Base-by-base conservation (phyloP, 176 grass and related monocot species). In the Guadua angustifolia region DNA sequence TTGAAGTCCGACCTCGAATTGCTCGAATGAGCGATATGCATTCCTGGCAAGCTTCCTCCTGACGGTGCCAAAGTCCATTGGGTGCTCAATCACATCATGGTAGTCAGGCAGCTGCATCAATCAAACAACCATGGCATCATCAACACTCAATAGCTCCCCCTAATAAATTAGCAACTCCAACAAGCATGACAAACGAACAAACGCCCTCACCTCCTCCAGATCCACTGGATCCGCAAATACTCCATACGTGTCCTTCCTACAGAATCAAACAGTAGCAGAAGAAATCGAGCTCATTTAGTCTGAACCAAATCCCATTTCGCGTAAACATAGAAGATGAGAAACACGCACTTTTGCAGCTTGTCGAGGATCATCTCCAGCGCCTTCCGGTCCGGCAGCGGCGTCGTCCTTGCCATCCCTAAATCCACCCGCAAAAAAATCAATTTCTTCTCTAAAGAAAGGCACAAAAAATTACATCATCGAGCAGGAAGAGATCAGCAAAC, bases 171-270 rank as follows among this genome's bases (percentile, higher is more conserved):
- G 46, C 58, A 64, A 78, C 45, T 85, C 53, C 25, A 79, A 40
- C 62, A 78, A 86, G 50, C 49, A 86, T 74, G 66, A 63, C 58
- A 39, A 71, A 24, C 10, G 4, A 79, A 67, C 21, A 78, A 75
- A 71, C 21, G 71, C n/a, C 5, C 88, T 89, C 61, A 88, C 97
- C 91, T 99, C 97, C 74, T 99, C 91, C 9, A 40, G 91, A 89
- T 99, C 91, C 72, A 99, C 97, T 36, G 97, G 91, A 60, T 95
- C 91, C 1, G 97, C 85, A 89, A 99, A 99, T 32, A 95, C 97
- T 25, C 89, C 89, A 26, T 99, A 99, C 0, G 91, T 92, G 83
- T 99, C 97, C 92, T 99, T 99, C 83, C 97, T 99, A 83, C 16
- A 35, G 67, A 77, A 93, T 83, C 77, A 21, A 89, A 73, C 68